Evolutionary conservation across 2,329 filamentous ascomycete species (phyloP).

Genomic region (Neospermospora avenae): DNA sequence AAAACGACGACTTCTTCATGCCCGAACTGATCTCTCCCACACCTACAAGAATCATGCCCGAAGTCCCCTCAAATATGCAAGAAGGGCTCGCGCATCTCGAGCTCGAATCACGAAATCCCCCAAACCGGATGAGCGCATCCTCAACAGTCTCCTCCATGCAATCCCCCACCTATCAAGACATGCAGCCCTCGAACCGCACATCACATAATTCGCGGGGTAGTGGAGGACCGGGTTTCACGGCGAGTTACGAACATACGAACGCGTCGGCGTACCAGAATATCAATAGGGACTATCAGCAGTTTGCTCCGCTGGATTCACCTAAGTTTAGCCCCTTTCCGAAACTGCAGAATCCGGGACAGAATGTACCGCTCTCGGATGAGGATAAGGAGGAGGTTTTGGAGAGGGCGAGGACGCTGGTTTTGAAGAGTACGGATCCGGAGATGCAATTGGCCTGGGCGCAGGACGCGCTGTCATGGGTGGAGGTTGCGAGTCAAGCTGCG

Average conservation of each 20-base stretch:
- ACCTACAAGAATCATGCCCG: conserved; percentile 78
- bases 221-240: conserved; percentile 28
- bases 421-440: conserved; percentile 91
- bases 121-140: conserved; percentile 29
- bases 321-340: conserved; percentile 92
- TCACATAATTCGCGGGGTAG: conserved; percentile 13
- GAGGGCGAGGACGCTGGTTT: conserved; percentile 75
- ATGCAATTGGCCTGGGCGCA: conserved; percentile 98
- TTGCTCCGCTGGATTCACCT: conserved; percentile 45
- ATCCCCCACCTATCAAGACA: conserved; percentile 19
- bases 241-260: conserved; percentile 35
- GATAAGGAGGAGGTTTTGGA: conserved; percentile 90
- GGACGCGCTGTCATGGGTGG: conserved; percentile 85
- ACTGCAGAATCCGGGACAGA: conserved; percentile 72
- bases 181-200: conserved; percentile 13
- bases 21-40: conserved; percentile 65
- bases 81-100: conserved; percentile 90
- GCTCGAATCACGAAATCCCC: conserved; percentile 62
- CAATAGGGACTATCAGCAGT: conserved; percentile 18
- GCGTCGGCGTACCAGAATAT: conserved; percentile 35
- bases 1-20: conserved; percentile 66
- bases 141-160: conserved; percentile 24
- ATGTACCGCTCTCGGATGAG: conserved; percentile 90
- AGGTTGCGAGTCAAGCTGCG: conserved; percentile 76
- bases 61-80: conserved; percentile 96